Evolutionary conservation across 2,329 filamentous ascomycete genomes (phyloP), one percentile per base, ranked within the genome.

Genomic region (Cladosporium phlei): DNA sequence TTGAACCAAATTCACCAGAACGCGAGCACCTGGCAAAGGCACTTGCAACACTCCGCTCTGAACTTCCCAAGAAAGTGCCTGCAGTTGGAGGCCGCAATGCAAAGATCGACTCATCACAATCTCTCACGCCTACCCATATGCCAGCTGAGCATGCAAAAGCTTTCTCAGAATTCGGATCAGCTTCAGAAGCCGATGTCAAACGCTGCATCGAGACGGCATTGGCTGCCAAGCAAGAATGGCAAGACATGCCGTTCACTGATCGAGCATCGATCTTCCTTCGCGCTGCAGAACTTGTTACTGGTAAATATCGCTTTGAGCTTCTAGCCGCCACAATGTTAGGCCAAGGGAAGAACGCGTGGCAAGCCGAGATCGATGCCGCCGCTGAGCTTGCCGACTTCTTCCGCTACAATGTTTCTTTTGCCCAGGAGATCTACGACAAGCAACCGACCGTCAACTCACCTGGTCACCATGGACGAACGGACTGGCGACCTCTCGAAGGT

Each of bases 261-360:
- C 82, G 91, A 46, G 91, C 91, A 10, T 86, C 90, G 47, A 78
- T 98, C 63, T 97, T 97, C 74, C 79, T 97, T 62, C 96, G 96
- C 77, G 91, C 93, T 3, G 91, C 91, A 25, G 90, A 97, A 65
- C 75, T 98, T 52, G 81, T 98, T 57, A 76, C 86, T 46, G 86
- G 80, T 54, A 97, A 97, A 73, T 97, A 98, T 71, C 81, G 93
- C 64, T 96, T 95, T 70, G 88, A 96, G 47, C 80, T 98, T 59
- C 95, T 97, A 86, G 91, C 93, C 6, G 82, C 88, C 34, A 96
- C 93, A 11, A 95, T 97, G 81, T 75, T 95, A 24, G 93, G 91
- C 51, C 91, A 98, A 71, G 91, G 93, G 61, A 97, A 97, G 80
- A 97, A 96, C 67, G 88, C 88, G 38, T 97, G 89, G 89, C 91